Evolutionary conservation across 2,329 filamentous ascomycete species (phyloP).

Genomic region (Pestalotiopsis sp.): DNA sequence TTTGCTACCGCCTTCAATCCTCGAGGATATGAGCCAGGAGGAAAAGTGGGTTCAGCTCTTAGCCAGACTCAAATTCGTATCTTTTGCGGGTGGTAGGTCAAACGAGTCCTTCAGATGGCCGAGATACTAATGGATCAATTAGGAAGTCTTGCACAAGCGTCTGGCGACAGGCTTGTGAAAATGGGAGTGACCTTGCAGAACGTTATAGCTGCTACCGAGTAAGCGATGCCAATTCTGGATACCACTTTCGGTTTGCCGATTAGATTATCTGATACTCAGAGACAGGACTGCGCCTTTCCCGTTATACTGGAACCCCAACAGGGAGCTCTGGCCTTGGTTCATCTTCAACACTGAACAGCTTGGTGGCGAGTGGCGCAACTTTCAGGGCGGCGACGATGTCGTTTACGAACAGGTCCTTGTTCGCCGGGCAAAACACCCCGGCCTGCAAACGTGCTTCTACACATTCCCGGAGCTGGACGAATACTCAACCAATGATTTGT

Average conservation of each 20-base stretch:
- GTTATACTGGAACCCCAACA: slow-evolving; percentile 33
- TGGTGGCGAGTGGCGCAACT: slow-evolving; percentile 41
- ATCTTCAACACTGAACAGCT: slow-evolving; percentile 40
- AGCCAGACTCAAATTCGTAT: slow-evolving; percentile 34
- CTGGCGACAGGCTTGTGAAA: slow-evolving; percentile 39
- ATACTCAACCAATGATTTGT: background rate
- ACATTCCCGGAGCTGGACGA: slow-evolving; percentile 7
- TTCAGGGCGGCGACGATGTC: slow-evolving; percentile 23
- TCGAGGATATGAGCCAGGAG: slow-evolving; percentile 45
- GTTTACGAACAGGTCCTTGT: slow-evolving; percentile 41
- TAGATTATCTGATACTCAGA: background rate
- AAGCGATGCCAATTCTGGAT: too few species aligned
- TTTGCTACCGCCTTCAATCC: slow-evolving; percentile 39
- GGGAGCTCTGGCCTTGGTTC: slow-evolving; percentile 45
- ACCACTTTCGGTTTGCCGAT: background rate
- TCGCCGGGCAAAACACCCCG: slow-evolving; percentile 37
- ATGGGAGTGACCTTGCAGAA: slow-evolving; percentile 17
- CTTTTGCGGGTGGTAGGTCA: slow-evolving; percentile 40
- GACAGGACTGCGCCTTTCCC: slow-evolving; percentile 28
- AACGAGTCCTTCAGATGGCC: background rate
- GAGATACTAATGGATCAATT: background rate
- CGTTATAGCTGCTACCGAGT: background rate
- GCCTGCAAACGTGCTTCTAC: slow-evolving; percentile 26
- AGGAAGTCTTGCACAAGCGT: slow-evolving; percentile 39
- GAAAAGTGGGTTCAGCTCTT: slow-evolving; percentile 33